These are phyloP conservation scores for Penicillium sp. DNA, from an alignment of 2,329 filamentous ascomycete genomes.

Conservation along the genomic window DNA sequence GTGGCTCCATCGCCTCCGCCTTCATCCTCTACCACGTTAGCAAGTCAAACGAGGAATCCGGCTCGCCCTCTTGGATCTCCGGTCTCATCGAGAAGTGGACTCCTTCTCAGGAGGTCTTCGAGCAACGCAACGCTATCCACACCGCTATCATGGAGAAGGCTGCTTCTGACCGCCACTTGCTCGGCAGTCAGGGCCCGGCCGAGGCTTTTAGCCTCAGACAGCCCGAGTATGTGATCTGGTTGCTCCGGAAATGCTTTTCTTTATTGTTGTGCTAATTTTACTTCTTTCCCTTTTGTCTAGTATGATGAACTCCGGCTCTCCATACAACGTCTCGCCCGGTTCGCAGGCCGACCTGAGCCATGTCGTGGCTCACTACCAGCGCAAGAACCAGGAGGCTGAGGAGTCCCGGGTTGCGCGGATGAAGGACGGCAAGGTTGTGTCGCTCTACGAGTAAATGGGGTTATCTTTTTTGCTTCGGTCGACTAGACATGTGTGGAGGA, in stretches of 20 bases:
- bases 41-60: slow-evolving; percentile 40
- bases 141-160: slow-evolving; percentile 63
- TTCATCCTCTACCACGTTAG: slow-evolving; percentile 46
- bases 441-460: slow-evolving; percentile 44
- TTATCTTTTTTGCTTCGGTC: slow-evolving; percentile 17
- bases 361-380: slow-evolving; percentile 63
- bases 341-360: slow-evolving; percentile 59
- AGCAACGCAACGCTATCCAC: slow-evolving; percentile 60
- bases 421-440: slow-evolving; percentile 46
- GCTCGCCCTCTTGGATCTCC: slow-evolving; percentile 43
- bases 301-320: slow-evolving; percentile 62
- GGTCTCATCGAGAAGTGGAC: slow-evolving; percentile 57
- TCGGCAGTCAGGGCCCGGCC: slow-evolving; percentile 46
- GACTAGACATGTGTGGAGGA: slow-evolving; percentile 25
- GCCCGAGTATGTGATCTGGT: slow-evolving; percentile 59
- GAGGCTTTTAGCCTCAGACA: slow-evolving; percentile 57
- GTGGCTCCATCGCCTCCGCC: slow-evolving; percentile 45
- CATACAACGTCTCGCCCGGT: slow-evolving; percentile 64
- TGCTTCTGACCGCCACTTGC: slow-evolving; percentile 62
- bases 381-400: slow-evolving; percentile 57
- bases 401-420: slow-evolving; percentile 53
- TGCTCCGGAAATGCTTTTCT: not conserved
- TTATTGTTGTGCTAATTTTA: slow-evolving; percentile 7
- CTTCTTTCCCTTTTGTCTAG: slow-evolving; percentile 38
- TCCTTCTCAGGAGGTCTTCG: slow-evolving; percentile 54